Evolutionary conservation across 1,139 yeast genomes (phyloP).

Genomic region (Saccharomycopsis hybrid): DNA sequence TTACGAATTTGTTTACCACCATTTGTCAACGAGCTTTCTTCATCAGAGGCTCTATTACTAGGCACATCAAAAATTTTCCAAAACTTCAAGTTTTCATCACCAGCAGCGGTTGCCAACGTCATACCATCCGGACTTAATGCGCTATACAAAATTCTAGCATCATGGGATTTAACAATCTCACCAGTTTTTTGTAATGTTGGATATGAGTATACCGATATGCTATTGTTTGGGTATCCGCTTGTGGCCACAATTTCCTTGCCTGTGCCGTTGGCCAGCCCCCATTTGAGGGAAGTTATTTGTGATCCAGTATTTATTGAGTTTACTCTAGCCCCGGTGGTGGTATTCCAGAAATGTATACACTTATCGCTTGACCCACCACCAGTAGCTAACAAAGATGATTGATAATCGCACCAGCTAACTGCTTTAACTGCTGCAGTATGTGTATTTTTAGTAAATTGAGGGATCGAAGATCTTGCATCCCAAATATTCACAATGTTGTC

Average conservation of each 20-base stretch:
- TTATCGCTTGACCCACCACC: conserved; percentile 96
- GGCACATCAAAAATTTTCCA: conserved; percentile 80
- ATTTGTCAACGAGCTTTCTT: conserved; percentile 24
- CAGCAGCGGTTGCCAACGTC: conserved; percentile 90
- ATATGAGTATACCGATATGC: conserved; percentile 76
- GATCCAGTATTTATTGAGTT: conserved; percentile 89
- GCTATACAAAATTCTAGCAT: conserved; percentile 77
- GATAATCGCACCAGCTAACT: conserved; percentile 91
- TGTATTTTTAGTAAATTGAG: conserved; percentile 68
- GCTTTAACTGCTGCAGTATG: conserved; percentile 97
- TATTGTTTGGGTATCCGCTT: conserved; percentile 89
- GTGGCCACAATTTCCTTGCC: conserved; percentile 88
- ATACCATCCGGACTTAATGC: conserved; percentile 86
- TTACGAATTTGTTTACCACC: conserved; percentile 31
- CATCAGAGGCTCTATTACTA: conserved; percentile 30
- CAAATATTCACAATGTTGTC: conserved; percentile 91
- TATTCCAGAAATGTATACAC: conserved; percentile 91
- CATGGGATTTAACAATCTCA: conserved; percentile 83
- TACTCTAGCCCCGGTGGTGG: conserved; percentile 81
- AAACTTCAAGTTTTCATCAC: conserved; percentile 93
- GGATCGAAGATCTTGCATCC: conserved; percentile 79
- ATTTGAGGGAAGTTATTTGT: conserved; percentile 84
- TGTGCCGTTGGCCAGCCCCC: conserved; percentile 72
- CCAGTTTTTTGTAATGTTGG: conserved; percentile 87
- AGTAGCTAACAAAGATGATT: conserved; percentile 74